phyloP scores from a whole-genome alignment of 129 eudicot species.

The Heracleum sosnowskyi region DNA sequence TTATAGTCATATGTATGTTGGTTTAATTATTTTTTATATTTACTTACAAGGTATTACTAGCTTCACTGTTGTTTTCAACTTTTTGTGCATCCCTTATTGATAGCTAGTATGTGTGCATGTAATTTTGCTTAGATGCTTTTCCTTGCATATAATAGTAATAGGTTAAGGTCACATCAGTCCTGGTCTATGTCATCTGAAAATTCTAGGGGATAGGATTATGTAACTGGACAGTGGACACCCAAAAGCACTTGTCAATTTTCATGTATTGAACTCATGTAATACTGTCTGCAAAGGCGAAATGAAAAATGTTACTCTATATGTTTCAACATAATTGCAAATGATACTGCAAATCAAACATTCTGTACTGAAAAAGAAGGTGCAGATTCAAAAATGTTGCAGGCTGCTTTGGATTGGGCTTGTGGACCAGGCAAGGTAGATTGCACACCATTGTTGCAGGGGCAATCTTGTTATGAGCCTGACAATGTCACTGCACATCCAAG shows the following conservation, averaged over 20 bases:
- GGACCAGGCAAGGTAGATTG: constrained; percentile 96
- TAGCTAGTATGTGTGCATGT: background rate
- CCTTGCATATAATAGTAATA: background rate
- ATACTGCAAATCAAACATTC: constrained; percentile 58
- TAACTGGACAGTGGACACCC: background rate
- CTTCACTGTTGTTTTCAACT: background rate
- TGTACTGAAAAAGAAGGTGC: constrained; percentile 67
- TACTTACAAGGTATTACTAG: background rate
- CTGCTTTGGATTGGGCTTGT: constrained; percentile 97
- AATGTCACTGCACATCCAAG: constrained; percentile 60
- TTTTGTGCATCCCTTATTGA: background rate
- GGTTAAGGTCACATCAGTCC: background rate
- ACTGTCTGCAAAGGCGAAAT: background rate
- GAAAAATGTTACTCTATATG: background rate
- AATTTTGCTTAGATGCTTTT: background rate
- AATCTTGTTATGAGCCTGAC: constrained; percentile 80
- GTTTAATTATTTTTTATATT: background rate
- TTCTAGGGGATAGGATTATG: background rate
- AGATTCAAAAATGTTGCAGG: constrained; percentile 84
- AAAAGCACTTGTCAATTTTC: background rate
- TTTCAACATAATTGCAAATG: constrained; percentile 16
- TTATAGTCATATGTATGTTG: background rate
- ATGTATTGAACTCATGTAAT: background rate
- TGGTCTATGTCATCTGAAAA: background rate
- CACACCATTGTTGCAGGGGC: constrained; percentile 66